A percentile compares a stretch with the other conserved stretches of the same genome.
Evolutionary conservation across 1,139 yeast genomes (phyloP).

Genomic region (Sugiyamaella novakii): DNA sequence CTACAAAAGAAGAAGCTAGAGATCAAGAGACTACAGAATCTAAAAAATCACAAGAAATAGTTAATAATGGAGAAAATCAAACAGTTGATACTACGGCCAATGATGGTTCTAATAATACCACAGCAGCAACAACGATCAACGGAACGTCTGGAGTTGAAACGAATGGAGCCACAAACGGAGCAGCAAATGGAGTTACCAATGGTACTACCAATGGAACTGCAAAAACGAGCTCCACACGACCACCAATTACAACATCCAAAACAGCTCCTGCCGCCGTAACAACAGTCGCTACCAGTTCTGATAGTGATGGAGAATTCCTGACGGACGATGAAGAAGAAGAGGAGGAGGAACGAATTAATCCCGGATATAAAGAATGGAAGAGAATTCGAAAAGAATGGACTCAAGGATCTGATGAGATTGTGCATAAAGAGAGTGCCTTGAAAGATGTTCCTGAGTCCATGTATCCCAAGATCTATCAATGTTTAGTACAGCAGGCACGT

Average conservation of each 20-base stretch:
- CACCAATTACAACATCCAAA: constrained; percentile 8
- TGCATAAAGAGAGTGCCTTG: constrained; percentile 25
- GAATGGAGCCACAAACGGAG: not conserved
- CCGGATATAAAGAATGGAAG: constrained; percentile 40
- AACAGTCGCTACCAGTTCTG: not conserved
- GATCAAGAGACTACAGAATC: constrained; percentile 16
- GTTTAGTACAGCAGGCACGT: constrained; percentile 55
- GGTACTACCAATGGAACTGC: not conserved
- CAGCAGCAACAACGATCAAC: not conserved
- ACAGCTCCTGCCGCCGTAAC: constrained; percentile 2
- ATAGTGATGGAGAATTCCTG: constrained; percentile 16
- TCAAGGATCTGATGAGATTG: constrained; percentile 24
- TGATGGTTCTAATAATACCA: constrained; percentile 59
- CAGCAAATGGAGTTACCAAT: not conserved
- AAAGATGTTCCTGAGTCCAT: constrained; percentile 37
- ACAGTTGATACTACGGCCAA: constrained; percentile 42
- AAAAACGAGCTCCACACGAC: not conserved
- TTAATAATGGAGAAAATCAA: constrained; percentile 5
- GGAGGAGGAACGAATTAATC: constrained; percentile 36
- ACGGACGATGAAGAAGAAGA: constrained; percentile 27
- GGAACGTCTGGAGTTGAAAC: not conserved
- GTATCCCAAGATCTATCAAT: constrained; percentile 49
- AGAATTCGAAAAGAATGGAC: constrained; percentile 37
- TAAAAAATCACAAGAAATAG: not conserved
- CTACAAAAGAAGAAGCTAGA: constrained; percentile 7